Percentiles rank a stretch among this genome's conserved stretches.
Evolutionary conservation across 2,329 filamentous ascomycete genomes (phyloP).

Genomic region (Scedosporium aurantiacum): DNA sequence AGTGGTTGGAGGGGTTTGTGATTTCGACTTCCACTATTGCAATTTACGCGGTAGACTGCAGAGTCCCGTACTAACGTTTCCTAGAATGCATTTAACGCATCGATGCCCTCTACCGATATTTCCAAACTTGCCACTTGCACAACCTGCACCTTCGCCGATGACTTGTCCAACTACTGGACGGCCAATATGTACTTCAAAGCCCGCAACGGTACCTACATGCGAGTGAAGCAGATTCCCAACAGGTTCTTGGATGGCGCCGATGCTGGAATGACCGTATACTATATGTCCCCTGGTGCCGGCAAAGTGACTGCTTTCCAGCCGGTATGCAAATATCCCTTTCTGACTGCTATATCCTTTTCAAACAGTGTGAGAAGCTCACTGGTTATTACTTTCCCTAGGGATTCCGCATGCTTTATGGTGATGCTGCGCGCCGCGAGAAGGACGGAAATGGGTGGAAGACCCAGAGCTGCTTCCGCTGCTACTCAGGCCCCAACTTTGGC

Average conservation of each 20-base stretch:
- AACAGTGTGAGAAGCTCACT: no score
- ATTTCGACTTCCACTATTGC: background rate
- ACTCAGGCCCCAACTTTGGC: conserved; percentile 25
- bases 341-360: background rate
- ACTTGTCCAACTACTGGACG: conserved; percentile 23
- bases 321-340: conserved; percentile 21
- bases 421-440: conserved; percentile 34
- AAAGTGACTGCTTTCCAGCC: conserved; percentile 21
- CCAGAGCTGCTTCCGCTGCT: conserved; percentile 28
- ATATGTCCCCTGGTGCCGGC: conserved; percentile 19
- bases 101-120: conserved; percentile 17
- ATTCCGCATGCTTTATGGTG: conserved; percentile 35
- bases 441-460: conserved; percentile 28
- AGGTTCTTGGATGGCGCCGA: conserved; percentile 19
- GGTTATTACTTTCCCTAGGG: conserved; percentile 18
- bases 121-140: conserved; percentile 24
- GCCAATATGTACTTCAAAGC: conserved; percentile 22
- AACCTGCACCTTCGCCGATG: conserved; percentile 22
- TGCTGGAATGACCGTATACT: conserved; percentile 28
- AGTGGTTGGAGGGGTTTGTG: conserved; percentile 30
- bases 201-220: conserved; percentile 21
- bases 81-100: conserved; percentile 24
- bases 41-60: background rate
- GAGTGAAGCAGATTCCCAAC: conserved; percentile 23
- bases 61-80: background rate